Percentiles rank a stretch among this genome's conserved stretches.
These are phyloP conservation scores for Massariosphaeria phaeospora DNA, from an alignment of 495 filamentous ascomycete genomes.

Conservation along the genomic window DNA sequence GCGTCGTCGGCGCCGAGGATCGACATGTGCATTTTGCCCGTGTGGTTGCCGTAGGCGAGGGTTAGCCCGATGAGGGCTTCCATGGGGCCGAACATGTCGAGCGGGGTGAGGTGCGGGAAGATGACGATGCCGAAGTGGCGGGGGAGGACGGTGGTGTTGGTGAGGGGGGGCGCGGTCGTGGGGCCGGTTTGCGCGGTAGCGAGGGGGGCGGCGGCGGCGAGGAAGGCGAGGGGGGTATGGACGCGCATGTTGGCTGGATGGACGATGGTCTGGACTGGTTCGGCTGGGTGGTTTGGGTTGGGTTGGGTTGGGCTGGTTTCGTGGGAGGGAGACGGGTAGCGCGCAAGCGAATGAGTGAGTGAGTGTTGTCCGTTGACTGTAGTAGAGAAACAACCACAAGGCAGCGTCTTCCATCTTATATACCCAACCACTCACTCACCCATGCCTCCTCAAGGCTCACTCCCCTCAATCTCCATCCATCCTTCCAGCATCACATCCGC, in stretches of 20 bases:
- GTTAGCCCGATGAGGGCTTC: slow-evolving; percentile 48
- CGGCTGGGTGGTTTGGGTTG: no score
- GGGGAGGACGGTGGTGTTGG: slow-evolving; percentile 16
- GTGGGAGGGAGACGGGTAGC: no score
- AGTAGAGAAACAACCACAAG: no score
- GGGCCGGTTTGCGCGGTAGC: not conserved
- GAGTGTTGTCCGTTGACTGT: no score
- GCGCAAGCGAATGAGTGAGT: no score
- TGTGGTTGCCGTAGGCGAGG: slow-evolving; percentile 23
- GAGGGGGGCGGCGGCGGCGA: slow-evolving; percentile 3
- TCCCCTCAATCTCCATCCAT: no score
- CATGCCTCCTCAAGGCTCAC: no score
- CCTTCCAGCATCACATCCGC: no score
- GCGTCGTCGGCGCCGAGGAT: slow-evolving; percentile 50
- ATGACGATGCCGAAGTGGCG: slow-evolving; percentile 21
- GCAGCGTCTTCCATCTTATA: no score
- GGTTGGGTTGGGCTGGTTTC: no score
- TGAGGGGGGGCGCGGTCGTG: slow-evolving; percentile 9
- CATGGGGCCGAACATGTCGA: slow-evolving; percentile 29
- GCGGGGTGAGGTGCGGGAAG: slow-evolving; percentile 23
- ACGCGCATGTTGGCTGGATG: slow-evolving; percentile 9
- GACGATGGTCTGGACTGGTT: no score
- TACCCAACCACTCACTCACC: no score
- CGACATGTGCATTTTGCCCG: slow-evolving; percentile 40
- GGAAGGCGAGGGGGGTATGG: not conserved